These are phyloP conservation scores for Dactylorhiza incarnata DNA, from an alignment of 106 monocot species.

Conservation along the genomic window DNA sequence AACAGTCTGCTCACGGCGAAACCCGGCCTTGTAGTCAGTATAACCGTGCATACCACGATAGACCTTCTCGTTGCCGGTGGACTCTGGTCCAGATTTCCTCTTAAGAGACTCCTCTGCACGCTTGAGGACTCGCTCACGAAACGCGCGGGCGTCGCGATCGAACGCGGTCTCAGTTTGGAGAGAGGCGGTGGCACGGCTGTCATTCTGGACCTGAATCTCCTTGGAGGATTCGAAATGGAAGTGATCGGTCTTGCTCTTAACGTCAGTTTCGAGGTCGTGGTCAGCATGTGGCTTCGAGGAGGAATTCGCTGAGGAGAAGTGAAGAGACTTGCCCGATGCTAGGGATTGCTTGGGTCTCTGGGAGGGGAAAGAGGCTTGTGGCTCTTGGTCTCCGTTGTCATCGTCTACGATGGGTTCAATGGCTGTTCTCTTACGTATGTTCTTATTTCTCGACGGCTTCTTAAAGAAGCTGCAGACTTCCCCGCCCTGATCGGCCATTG, in stretches of 20 bases:
- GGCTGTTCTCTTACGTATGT: conserved; percentile 59
- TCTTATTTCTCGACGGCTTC: conserved; percentile 22
- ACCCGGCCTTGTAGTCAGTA: conserved; percentile 95
- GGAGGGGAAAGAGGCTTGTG: neutral
- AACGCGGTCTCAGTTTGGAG: conserved; percentile 94
- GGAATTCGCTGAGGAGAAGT: conserved; percentile 40
- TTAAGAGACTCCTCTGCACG: conserved; percentile 50
- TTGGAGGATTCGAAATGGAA: conserved; percentile 86
- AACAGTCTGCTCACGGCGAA: conserved; percentile 85
- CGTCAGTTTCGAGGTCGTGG: conserved; percentile 2
- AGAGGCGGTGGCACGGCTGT: conserved; percentile 80
- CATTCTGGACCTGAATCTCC: conserved; percentile 80
- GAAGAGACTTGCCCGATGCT: conserved; percentile 42
- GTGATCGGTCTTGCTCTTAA: neutral
- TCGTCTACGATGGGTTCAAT: conserved; percentile 19
- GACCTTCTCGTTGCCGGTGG: conserved; percentile 35
- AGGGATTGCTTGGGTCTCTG: conserved; percentile 23
- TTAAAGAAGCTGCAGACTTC: conserved; percentile 22
- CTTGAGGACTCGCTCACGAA: conserved; percentile 78
- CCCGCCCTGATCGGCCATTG: conserved; percentile 14
- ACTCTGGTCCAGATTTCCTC: conserved; percentile 16
- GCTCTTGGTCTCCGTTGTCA: conserved; percentile 12
- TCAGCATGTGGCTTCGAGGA: conserved; percentile 9
- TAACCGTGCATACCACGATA: conserved; percentile 89
- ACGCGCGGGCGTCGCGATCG: conserved; percentile 73